Base-by-base conservation (phyloP, 805 yeast species). In the Phaffomyces antillensis region DNA sequence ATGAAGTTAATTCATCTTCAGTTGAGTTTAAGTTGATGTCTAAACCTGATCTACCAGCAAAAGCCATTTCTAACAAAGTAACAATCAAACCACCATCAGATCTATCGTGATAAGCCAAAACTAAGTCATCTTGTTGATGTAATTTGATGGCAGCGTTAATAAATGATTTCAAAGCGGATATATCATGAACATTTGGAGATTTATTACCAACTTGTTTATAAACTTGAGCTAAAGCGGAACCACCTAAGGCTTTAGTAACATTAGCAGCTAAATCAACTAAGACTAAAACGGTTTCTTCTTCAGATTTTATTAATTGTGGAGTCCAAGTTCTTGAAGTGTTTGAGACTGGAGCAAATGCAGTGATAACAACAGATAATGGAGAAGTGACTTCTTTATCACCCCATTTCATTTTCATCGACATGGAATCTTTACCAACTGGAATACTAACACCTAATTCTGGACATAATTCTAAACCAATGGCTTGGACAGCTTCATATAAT, bases 341-440 rank as follows among this genome's bases (percentile, higher is more conserved):
- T 38, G 68, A 69, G 40, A 93, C 97, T 32, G 96, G 87, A 47
- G 85, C 86, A 63, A 91, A 93, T 0, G 98, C 93, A 20, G 99
- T 90, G 54, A 91, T 75, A 40, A 86, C 84, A 57, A 91, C 77
- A 12, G 97, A 84, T 61, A 93, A 71, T 40, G 99, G 99, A n/a
- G 97, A 88, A 50, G 93, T 81, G 37, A 93, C 98, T 65, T 88
- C 96, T 58, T 83, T 86, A 43, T 81, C 78, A 41, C 76, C 86
- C 99, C 99, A 93, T 59, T 84, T 83, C 98, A 93, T 93, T 71
- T 89, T 88, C 99, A 93, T 91, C 20, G 98, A 89, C 96, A 93
- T 89, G 32, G 97, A 89, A 66, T 93, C 99, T 70, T 93, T 93
- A 54, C 99, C 99, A 33, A 93, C 99, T 13, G 99, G 99, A 47